These are phyloP conservation scores for Tephrocybe sp. DNA, from an alignment of 768 basidiomycete species.

Conservation along the genomic window DNA sequence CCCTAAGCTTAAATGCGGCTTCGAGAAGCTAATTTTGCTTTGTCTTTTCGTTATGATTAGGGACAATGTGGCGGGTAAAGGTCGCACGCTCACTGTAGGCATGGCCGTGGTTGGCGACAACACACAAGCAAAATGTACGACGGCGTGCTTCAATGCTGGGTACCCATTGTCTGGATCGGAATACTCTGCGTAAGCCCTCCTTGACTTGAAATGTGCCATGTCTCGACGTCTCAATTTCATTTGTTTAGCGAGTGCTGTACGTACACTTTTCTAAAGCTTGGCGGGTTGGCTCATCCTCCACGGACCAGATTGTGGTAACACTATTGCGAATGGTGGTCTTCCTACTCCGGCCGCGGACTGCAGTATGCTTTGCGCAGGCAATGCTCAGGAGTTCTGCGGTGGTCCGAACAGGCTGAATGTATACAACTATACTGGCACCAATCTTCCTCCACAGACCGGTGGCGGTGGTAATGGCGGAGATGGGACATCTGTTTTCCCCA, in stretches of 20 bases:
- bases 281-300: constrained; percentile 1
- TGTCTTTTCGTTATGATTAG: constrained; percentile 33
- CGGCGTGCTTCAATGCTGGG: constrained; percentile 58
- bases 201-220: too few relatives aligned
- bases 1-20: constrained; percentile 19
- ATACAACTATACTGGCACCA: constrained; percentile 69
- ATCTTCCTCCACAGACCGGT: constrained; percentile 39
- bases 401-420: constrained; percentile 66
- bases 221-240: constrained; percentile 24
- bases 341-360: constrained; percentile 54
- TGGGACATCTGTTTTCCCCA: constrained; percentile 38
- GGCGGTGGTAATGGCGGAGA: constrained; percentile 37
- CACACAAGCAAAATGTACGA: constrained; percentile 58
- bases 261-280: constrained; percentile 21
- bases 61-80: constrained; percentile 42
- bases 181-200: constrained; percentile 34
- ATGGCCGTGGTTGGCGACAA: constrained; percentile 39
- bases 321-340: constrained; percentile 46
- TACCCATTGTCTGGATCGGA: constrained; percentile 38
- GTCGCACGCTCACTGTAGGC: constrained; percentile 39
- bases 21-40: constrained; percentile 39
- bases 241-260: constrained; percentile 53
- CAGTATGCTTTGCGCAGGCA: constrained; percentile 65
- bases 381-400: constrained; percentile 67
- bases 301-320: constrained; percentile 47